Base-by-base conservation (phyloP, 2,329 filamentous ascomycete genomes). In the Penicillium sp. region DNA sequence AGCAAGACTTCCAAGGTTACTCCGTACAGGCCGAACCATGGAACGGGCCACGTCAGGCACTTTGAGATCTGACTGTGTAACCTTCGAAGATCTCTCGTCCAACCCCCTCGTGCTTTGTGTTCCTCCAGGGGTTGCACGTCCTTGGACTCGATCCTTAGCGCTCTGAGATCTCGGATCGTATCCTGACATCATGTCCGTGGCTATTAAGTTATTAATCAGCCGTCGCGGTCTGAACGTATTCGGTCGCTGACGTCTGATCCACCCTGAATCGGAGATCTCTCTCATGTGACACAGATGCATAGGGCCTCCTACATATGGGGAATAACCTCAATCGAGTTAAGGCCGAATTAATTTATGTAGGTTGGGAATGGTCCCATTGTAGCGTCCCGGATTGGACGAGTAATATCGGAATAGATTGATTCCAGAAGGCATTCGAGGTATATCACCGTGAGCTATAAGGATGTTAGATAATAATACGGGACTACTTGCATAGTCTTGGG, bases 181-280 rank as follows among this genome's bases (percentile, higher is more conserved):
- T n/a, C 38, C 43, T 54, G 56, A 58, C 50, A 58, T 58, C 57
- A 59, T 59, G 22, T 48, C 44, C 47, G 18, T 21, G 27, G 40
- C 44, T 38, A 31, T 36, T 36, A 36, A n/a, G 34, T 36, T 36
- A 57, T 54, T 56, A 51, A 57, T 51, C 52, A 58, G 36, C 22
- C 4, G 29, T 9, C 31, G 40, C 29, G 54, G 47, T 40, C 46
- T 44, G 43, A 54, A 50, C 46, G 29, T 40, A 3, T 31, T 29
- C 36, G 51, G 49, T 57, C 55, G 52, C 57, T 58, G 55, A 58
- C 48, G 47, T 53, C 40, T 57, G 46, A 56, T 18, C 43, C 49
- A 51, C 49, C 43, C 39, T 40, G 31, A 55, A 57, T 55, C 51
- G 51, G 44, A 57, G 57, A 59, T 59, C 57, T 43, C 51, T 52